Base-by-base conservation (phyloP, 2,329 filamentous ascomycete species). In the Fusarium liriodendri region DNA sequence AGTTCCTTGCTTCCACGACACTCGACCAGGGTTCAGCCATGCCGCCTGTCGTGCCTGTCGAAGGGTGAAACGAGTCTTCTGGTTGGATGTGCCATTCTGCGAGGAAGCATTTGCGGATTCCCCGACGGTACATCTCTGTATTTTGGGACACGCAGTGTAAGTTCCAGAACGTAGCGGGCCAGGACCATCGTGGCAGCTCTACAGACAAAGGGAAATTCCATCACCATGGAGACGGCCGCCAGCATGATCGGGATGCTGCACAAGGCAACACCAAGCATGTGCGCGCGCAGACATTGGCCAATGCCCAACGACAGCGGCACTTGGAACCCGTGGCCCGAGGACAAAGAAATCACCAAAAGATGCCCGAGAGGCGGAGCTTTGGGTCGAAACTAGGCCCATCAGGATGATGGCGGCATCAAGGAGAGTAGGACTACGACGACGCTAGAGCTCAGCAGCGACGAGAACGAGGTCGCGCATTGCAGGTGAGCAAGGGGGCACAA, bases 1-100 rank as follows among this genome's bases (percentile, higher is more conserved):
- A 76, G 73, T 72, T 76, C 71, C 69, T 76, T 75, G 69, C 59
- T 70, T 66, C 42, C 62, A 67, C 62, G 37, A 62, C 65, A 61
- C 40, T 45, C 54, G 27, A 61, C 63, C 72, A 66, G 71, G 74
- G 67, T 62, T 64, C 47, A 59, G 57, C 55, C 38, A 54, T 27
- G 55, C 62, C 57, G 37, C 59, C 25, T n/a, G 14, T 35, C 18
- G 35, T 64, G 25, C 47, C 20, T 55, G 45, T 40, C 25, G 18
- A 18, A 58, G 29, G 40, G 32, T 38, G 27, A 33, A 35, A 37
- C 20, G 27, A 32, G 18, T 52, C 11, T 29, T 25, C 47, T 64
- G 25, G 55, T 52, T 63, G 54, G 58, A 47, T 47, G 35, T 40
- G 61, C 35, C 52, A 57, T 11, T 37, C 37, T 63, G 37, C 47